A percentile compares a stretch with the other conserved stretches of the same genome.
Evolutionary conservation across 768 basidiomycete genomes (phyloP).

Genomic region (Basidioascus undulatus): DNA sequence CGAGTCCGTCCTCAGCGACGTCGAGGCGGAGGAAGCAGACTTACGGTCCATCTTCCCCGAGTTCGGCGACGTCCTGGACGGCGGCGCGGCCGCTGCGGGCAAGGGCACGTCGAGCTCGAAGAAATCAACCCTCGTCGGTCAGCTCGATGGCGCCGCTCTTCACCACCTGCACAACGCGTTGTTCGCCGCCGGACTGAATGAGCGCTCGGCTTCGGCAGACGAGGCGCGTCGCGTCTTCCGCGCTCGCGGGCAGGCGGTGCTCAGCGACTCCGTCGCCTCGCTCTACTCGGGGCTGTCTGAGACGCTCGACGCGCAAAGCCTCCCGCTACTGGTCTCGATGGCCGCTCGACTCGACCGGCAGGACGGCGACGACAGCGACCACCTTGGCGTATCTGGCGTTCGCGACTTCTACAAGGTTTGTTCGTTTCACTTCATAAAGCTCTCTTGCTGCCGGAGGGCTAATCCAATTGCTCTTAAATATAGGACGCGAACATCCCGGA

Average conservation of each 20-base stretch:
- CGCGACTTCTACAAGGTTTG: constrained; percentile 15
- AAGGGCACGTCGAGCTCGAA: constrained; percentile 1
- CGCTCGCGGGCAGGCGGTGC: constrained; percentile 9
- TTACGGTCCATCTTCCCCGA: constrained; percentile 66
- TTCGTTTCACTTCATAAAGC: constrained; percentile 24
- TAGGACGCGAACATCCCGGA: constrained; percentile 51
- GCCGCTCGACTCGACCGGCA: constrained; percentile 15
- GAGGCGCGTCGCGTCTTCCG: constrained; percentile 3
- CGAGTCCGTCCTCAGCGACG: constrained; percentile 35
- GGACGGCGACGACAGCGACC: constrained; percentile 4
- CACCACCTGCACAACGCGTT: constrained; percentile 4
- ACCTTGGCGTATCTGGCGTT: constrained; percentile 2
- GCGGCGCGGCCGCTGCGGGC: no score
- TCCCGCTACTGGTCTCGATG: constrained; percentile 29
- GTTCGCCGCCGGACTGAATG: background rate
- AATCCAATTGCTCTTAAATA: no score
- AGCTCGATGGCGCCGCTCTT: constrained; percentile 7
- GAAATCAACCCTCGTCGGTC: background rate
- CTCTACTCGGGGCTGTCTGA: constrained; percentile 6
- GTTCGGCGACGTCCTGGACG: constrained; percentile 30
- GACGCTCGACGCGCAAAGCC: constrained; percentile 28
- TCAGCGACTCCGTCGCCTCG: constrained; percentile 2
- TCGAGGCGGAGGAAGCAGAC: constrained; percentile 57
- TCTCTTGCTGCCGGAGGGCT: no score
- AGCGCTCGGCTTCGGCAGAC: background rate